Base-by-base conservation (phyloP, 179 eudicot genomes). In the Sideroxylon spinosum region DNA sequence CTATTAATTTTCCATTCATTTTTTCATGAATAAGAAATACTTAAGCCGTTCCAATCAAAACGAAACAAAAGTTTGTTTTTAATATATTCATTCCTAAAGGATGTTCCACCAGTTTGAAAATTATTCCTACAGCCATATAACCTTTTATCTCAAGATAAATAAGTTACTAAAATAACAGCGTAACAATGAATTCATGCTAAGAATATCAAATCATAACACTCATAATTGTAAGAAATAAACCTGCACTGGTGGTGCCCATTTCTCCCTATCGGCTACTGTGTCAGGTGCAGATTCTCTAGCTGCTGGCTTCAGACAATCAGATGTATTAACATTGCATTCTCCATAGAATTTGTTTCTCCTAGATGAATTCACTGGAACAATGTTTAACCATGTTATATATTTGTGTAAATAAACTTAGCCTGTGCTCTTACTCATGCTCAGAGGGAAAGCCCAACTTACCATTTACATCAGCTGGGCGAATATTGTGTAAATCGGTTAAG, bases 301-400 rank as follows among this genome's bases (percentile, higher is more conserved):
- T 57, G 91, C 90, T 60, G 91, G 91, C 85, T 75, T 85, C 80
- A 50, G 25, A 73, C 89, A 88, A 28, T 69, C 52, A 16, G 81
- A 73, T 56, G 78, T 62, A 44, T 68, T 82, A 66, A 26, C 78
- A 70, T 28, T 78, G 86, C 91, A 89, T 76, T 87, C 91, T 77
- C 90, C 91, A 63, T 85, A 89, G 76, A 87, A 87, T 70, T 85
- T 89, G 82, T 87, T 87, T 37, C 91, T 87, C 78, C 91, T 84
- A 14, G 91, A 87, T 28, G 90, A 89, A 73, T 87, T 89, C 76
- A 89, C 91, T 89, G 84, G n/a, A 73, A 77, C 23, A 63, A 70
- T 10, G 59, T 48, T 61, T 57, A 62, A 0, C 71, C 8, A 22
- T 23, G 70, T 48, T 17, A 48, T 48, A 65, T 7, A 10, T 11